A percentile compares a stretch with the other conserved stretches of the same genome.
phyloP scores from a whole-genome alignment of 441 rosid genomes.

The Corymbia calophylla region DNA sequence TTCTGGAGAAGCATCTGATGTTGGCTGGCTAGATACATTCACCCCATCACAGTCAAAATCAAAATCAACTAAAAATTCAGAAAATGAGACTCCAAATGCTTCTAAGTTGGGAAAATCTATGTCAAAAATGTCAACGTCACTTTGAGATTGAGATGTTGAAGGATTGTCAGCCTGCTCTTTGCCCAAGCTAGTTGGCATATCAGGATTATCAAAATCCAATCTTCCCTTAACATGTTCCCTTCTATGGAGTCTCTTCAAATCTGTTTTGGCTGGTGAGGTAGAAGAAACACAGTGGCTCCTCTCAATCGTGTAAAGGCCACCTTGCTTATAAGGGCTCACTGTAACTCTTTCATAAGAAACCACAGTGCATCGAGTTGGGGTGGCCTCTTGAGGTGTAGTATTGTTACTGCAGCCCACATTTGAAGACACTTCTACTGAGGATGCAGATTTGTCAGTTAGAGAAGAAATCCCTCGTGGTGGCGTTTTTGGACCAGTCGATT shows the following conservation, averaged over 20 bases:
- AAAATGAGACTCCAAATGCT: slow-evolving; percentile 58
- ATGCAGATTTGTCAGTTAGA: slow-evolving; percentile 26
- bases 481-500: slow-evolving; percentile 44
- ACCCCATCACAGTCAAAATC: slow-evolving; percentile 49
- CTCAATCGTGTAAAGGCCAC: slow-evolving; percentile 46
- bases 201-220: slow-evolving; percentile 62
- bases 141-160: slow-evolving; percentile 53
- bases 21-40: slow-evolving; percentile 26
- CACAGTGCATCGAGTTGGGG: slow-evolving; percentile 61
- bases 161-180: slow-evolving; percentile 18
- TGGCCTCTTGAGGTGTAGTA: slow-evolving; percentile 33
- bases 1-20: slow-evolving; percentile 20
- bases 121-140: slow-evolving; percentile 49
- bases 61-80: slow-evolving; percentile 64
- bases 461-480: slow-evolving; percentile 50
- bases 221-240: slow-evolving; percentile 65
- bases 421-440: slow-evolving; percentile 22
- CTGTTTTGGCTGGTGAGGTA: slow-evolving; percentile 47
- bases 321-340: slow-evolving; percentile 69
- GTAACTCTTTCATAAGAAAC: slow-evolving; percentile 59
- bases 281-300: slow-evolving; percentile 50
- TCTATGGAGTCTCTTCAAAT: slow-evolving; percentile 28
- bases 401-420: slow-evolving; percentile 20
- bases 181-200: slow-evolving; percentile 17
- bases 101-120: slow-evolving; percentile 64